Conservation (phyloP, 305 asterid species). For the Salvia sclarea region DNA sequence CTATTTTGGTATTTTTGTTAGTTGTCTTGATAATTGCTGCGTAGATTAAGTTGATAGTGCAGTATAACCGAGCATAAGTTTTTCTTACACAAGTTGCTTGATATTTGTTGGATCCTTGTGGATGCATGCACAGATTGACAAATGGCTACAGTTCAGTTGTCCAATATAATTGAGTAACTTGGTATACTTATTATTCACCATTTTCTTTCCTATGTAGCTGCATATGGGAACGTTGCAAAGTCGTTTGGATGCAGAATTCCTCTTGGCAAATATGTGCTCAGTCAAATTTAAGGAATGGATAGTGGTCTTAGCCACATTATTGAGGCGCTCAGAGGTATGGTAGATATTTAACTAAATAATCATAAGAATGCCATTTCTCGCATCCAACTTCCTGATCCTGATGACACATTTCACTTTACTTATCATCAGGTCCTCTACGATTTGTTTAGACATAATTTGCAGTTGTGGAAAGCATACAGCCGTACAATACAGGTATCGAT, state of each 20-base stretch:
- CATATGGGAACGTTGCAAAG: slow-evolving; percentile 93
- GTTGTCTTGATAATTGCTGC: slow-evolving; percentile 4
- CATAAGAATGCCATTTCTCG: slow-evolving; percentile 7
- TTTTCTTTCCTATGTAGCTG: slow-evolving; percentile 53
- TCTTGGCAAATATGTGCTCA: slow-evolving; percentile 95
- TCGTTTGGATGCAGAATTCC: slow-evolving; percentile 97
- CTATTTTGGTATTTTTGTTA: background rate
- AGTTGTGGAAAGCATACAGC: slow-evolving; percentile 92
- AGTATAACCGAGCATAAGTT: background rate
- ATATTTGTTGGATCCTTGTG: slow-evolving; percentile 16
- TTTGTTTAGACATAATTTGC: slow-evolving; percentile 80
- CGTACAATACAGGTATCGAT: slow-evolving; percentile 67
- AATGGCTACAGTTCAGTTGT: background rate
- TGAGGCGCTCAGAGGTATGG: slow-evolving; percentile 93
- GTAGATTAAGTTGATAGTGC: slow-evolving; percentile 4
- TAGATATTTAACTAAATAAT: slow-evolving; percentile 12
- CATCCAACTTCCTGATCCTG: background rate
- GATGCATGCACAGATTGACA: slow-evolving; percentile 21
- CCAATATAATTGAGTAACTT: background rate
- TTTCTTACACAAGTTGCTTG: slow-evolving; percentile 8
- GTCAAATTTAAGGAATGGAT: slow-evolving; percentile 99
- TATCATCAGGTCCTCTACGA: slow-evolving; percentile 79
- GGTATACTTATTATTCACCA: slow-evolving; percentile 24
- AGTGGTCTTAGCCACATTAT: slow-evolving; percentile 91
- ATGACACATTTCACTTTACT: slow-evolving; percentile 28